These are phyloP conservation scores for Aspergillus aculeatinus DNA, from an alignment of 2,329 filamentous ascomycete genomes.

Conservation along the genomic window DNA sequence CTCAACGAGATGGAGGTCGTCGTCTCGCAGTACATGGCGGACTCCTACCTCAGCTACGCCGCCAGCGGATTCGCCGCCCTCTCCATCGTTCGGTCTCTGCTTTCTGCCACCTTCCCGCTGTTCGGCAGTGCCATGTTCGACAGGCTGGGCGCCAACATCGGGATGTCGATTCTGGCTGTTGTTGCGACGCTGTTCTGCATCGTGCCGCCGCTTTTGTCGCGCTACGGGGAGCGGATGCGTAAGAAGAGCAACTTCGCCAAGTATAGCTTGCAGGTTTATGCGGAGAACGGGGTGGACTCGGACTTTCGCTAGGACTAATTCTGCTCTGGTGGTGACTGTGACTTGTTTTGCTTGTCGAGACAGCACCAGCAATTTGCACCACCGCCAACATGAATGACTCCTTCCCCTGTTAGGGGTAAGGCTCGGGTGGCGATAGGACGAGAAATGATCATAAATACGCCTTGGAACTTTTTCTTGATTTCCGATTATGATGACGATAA, in stretches of 20 bases:
- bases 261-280: constrained; percentile 29
- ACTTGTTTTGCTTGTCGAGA: not conserved
- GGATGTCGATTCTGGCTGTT: constrained; percentile 41
- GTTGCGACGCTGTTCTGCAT: constrained; percentile 45
- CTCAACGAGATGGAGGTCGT: constrained; percentile 48
- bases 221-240: constrained; percentile 39
- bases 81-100: constrained; percentile 39
- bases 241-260: constrained; percentile 39
- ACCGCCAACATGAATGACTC: too few species aligned
- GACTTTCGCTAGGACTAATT: not conserved
- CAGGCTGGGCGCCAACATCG: constrained; percentile 40
- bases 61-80: constrained; percentile 47
- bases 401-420: too few species aligned
- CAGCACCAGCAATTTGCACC: too few species aligned
- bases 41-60: constrained; percentile 47
- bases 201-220: constrained; percentile 39
- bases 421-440: too few species aligned
- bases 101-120: constrained; percentile 43
- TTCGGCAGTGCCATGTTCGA: constrained; percentile 45
- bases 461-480: not conserved
- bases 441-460: not conserved
- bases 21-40: constrained; percentile 46
- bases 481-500: not conserved
- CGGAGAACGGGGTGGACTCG: constrained; percentile 11
- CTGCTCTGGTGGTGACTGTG: not conserved